A percentile compares a stretch with the other conserved stretches of the same genome.
Conservation (phyloP, 208 protist genomes). For the Crithidia expoeki region DNA sequence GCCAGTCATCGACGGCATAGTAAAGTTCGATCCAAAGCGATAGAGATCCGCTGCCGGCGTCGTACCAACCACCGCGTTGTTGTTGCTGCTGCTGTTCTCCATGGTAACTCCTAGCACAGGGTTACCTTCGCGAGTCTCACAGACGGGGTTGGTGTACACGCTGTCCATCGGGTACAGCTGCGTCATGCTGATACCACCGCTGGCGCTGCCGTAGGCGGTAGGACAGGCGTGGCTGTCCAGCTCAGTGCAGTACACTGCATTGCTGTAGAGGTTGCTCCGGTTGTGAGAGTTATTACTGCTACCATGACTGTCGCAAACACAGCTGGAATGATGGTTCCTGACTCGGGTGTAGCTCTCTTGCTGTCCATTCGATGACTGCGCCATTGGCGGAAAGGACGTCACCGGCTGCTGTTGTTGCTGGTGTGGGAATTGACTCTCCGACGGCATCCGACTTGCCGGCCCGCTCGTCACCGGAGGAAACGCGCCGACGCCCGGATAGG, state of each 20-base stretch:
- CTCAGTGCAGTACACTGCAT: not conserved
- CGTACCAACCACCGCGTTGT: not conserved
- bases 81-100: conserved; percentile 2
- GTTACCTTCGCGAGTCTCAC: not conserved
- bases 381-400: not conserved
- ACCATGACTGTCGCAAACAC: no score
- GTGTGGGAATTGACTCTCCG: not conserved
- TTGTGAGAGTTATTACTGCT: not conserved
- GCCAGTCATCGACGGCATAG: not conserved
- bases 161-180: conserved; percentile 8
- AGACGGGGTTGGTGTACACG: not conserved
- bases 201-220: not conserved
- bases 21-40: not conserved
- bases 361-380: not conserved
- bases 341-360: not conserved
- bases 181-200: not conserved
- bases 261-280: not conserved
- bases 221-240: not conserved
- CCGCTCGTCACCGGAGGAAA: not conserved
- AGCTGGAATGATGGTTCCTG: not conserved
- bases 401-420: not conserved
- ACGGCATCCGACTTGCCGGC: not conserved
- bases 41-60: not conserved
- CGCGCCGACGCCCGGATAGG: not conserved
- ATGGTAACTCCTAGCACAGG: not conserved